Evolutionary conservation across 208 protist genomes (phyloP).

Genomic region (Trypanosoma melophagium): DNA sequence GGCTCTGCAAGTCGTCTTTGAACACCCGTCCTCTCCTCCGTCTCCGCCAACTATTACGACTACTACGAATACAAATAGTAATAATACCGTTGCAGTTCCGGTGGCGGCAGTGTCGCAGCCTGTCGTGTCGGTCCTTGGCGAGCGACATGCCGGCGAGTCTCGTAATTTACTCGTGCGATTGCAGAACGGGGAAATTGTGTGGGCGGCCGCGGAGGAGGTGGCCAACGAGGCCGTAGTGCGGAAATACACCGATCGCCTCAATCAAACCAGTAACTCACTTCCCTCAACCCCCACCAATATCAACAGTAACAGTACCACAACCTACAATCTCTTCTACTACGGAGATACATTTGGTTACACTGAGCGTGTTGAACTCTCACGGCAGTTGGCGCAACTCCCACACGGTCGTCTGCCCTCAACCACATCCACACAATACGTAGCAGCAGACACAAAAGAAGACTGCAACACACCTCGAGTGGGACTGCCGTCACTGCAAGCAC

Average conservation of each 20-base stretch:
- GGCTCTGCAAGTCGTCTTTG: neutral
- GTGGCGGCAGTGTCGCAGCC: neutral
- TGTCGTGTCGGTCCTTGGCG: slow-evolving; percentile 38
- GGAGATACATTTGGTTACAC: slow-evolving; percentile 33
- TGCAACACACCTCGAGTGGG: too few species aligned
- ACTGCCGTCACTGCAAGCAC: too few species aligned
- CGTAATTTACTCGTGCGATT: slow-evolving; percentile 44
- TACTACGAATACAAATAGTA: neutral
- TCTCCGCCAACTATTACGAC: too few species aligned
- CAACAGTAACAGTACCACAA: neutral
- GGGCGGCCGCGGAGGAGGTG: slow-evolving; percentile 35
- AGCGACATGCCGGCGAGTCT: slow-evolving; percentile 29
- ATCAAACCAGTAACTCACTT: slow-evolving; percentile 26
- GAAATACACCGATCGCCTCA: slow-evolving; percentile 35
- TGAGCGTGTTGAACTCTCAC: slow-evolving; percentile 59
- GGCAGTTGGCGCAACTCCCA: slow-evolving; percentile 29
- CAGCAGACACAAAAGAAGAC: too few species aligned
- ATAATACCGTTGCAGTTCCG: too few species aligned
- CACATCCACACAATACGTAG: too few species aligned
- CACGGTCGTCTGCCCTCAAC: neutral
- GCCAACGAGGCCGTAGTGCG: slow-evolving; percentile 26
- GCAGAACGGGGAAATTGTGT: slow-evolving; percentile 25
- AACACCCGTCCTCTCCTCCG: too few species aligned
- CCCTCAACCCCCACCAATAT: neutral
- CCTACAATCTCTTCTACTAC: neutral